These are phyloP conservation scores for Vicia villosa DNA, from an alignment of 306 rosid species.

Conservation along the genomic window DNA sequence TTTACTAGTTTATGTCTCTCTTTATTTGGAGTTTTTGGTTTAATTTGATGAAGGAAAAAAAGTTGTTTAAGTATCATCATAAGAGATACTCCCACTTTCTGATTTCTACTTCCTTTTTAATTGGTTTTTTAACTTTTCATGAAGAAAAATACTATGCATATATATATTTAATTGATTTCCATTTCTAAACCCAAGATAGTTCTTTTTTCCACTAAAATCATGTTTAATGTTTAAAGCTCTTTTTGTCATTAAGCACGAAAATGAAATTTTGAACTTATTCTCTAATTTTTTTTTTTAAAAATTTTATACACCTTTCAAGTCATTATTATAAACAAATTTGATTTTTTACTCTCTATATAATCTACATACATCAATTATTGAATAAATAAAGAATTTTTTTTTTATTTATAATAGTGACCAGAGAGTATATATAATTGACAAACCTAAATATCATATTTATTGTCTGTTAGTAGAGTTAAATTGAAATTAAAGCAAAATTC, in stretches of 20 bases:
- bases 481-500: too few relatives aligned
- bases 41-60: constrained; percentile 15
- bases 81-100: constrained; percentile 21
- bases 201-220: neutral
- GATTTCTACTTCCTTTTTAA: constrained; percentile 11
- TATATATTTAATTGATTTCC: neutral
- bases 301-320: too few relatives aligned
- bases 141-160: constrained; percentile 1
- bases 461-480: too few relatives aligned
- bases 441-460: too few relatives aligned
- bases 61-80: neutral
- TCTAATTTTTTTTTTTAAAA: neutral
- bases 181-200: neutral
- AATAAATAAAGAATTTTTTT: too few relatives aligned
- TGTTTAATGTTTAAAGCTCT: neutral
- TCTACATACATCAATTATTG: too few relatives aligned
- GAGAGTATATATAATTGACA: too few relatives aligned
- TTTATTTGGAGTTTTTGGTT: constrained; percentile 38
- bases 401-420: too few relatives aligned
- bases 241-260: constrained; percentile 8
- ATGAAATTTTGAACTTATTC: neutral
- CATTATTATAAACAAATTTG: too few relatives aligned
- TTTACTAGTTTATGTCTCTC: constrained; percentile 24
- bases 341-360: too few relatives aligned
- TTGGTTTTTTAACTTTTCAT: constrained; percentile 17